Base-by-base conservation (phyloP, 441 rosid genomes). In the Geranium incanum region DNA sequence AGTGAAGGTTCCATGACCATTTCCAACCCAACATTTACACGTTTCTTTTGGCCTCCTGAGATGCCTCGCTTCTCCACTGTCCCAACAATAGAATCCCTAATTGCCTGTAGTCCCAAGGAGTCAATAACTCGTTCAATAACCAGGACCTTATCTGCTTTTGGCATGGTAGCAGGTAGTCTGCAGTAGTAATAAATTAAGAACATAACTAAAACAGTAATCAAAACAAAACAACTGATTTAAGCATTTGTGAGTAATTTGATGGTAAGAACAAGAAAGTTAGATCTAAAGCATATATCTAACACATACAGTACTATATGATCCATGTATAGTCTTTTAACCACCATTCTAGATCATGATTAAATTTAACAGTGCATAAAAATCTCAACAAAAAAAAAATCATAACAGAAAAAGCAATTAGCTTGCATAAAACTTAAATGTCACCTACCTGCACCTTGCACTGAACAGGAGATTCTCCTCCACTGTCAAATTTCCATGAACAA, bases 1-100 rank as follows among this genome's bases (percentile, higher is more conserved):
- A 95, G 88, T 66, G 99, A 95, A 86, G 99, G 99, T 73, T 95
- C 97, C 99, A 95, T 92, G 52, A 95, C 99, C 99, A 95, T 95
- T 81, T 95, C 99, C 71, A 95, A 87, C 71, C 99, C 99, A 11
- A 95, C 99, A 70, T 95, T 95, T 62, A 92, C 97, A 68, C 99
- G 82, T 81, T 95, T 95, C 78, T 94, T 87, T 77, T 95, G 99
- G 43, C 99, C 99, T 68, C 99, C 99, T 23, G 99, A 95, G 72
- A 95, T 95, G 80, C 97, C 97, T 77, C 97, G 82, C 80, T 87
- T 89, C 80, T 89, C 98, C 75, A 93, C 98, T 4, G 98, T 93
- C 76, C 98, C 98, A 38, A 93, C 97, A n/a, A 89, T 83, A 75
- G 96, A 89, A 80, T 93, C 92, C 63, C 98, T 80, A 52, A 91